Base-by-base conservation (phyloP, 179 eudicot species). In the Amaranthus tricolor region DNA sequence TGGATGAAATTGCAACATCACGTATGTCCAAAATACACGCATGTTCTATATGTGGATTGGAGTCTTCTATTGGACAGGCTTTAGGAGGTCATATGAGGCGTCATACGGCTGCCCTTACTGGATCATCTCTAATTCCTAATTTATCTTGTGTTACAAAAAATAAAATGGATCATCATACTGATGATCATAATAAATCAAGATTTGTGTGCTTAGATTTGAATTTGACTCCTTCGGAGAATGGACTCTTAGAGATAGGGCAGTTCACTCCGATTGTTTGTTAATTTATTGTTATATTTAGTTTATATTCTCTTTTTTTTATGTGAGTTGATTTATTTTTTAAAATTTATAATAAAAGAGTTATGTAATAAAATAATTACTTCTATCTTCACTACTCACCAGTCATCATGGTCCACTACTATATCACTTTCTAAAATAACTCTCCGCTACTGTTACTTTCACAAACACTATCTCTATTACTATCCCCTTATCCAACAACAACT, bases 41-140 rank as follows among this genome's bases (percentile, higher is more conserved):
- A 76, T 78, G 81, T 24, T 58, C 73, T 0, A 73, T 78, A 66
- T 78, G 81, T 67, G 81, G 81, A 65, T 6, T 66, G 49, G 81
- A 73, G 73, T 78, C 73, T 67, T 48, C 73, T 2, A 45, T 73
- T 48, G 81, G 81, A 13, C 81, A 78, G 10, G 81, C 81, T 9
- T 20, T 78, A 13, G 81, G 81, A 17, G 81, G 81, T 7, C 81
- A 78, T n/a, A 78, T 78, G 81, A 78, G 81, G 47, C 66, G 77
- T 15, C 77, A 78, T 73, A 66, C 73, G 70, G 63, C 73, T 50
- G 63, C 71, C 21, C 75, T 74, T 17, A 24, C 62, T 69, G 65
- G 77, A 59, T 65, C 71, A 47, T 58, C 16, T 0, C 65, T 12
- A 15, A 59, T 17, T 20, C 20, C 56, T 48, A 6, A 17, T 1